A percentile compares a stretch with the other conserved stretches of the same genome.
Evolutionary conservation across 2,329 filamentous ascomycete species (phyloP).

Genomic region (Monilinia fructigena): DNA sequence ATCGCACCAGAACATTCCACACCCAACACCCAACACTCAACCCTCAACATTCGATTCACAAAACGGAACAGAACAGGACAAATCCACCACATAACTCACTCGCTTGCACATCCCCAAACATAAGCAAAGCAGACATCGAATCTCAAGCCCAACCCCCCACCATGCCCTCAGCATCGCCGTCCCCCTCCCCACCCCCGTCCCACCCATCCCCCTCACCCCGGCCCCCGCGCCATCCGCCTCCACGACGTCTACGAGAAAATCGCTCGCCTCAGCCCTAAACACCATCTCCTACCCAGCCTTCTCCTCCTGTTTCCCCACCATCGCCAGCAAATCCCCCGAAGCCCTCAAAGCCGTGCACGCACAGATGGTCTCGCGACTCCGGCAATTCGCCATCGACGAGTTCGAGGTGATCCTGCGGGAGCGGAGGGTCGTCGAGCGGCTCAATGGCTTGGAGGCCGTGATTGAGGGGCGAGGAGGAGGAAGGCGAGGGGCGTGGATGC

Average conservation of each 20-base stretch:
- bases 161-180: neutral
- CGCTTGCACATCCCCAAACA: too few species aligned
- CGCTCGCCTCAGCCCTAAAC: constrained; percentile 53
- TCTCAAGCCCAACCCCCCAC: neutral
- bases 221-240: constrained; percentile 56
- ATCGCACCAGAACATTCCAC: too few species aligned
- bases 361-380: constrained; percentile 57
- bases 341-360: constrained; percentile 55
- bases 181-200: constrained; percentile 27
- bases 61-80: too few species aligned
- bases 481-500: constrained; percentile 24
- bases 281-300: constrained; percentile 58
- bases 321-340: constrained; percentile 51
- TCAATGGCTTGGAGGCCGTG: constrained; percentile 60
- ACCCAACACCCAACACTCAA: too few species aligned
- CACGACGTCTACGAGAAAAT: constrained; percentile 53
- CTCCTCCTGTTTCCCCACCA: constrained; percentile 59
- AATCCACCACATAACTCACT: neutral
- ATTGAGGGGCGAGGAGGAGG: constrained; percentile 47
- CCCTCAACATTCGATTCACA: neutral
- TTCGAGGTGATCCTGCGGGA: constrained; percentile 55
- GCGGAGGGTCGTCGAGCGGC: constrained; percentile 53
- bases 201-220: constrained; percentile 43
- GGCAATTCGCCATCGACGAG: constrained; percentile 56
- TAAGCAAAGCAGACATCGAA: neutral